Conservation (phyloP, 805 yeast genomes). For the Schwanniomyces polymorphus region DNA sequence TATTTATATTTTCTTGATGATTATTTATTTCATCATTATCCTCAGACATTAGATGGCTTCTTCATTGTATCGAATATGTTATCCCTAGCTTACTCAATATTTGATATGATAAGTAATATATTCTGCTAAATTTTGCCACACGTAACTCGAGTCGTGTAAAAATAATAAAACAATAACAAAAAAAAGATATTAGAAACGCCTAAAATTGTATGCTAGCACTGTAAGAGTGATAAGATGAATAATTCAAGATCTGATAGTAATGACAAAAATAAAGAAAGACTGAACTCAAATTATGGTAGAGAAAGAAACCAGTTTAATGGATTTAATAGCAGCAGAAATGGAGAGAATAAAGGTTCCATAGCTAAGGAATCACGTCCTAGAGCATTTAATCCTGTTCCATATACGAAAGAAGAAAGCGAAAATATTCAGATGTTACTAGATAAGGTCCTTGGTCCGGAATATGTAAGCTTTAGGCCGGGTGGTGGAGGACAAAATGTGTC, state of each 20-base stretch:
- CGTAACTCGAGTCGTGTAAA: neutral
- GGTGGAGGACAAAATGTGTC: conserved; percentile 70
- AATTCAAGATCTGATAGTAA: neutral
- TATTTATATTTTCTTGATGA: too few relatives aligned
- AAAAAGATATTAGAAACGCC: neutral
- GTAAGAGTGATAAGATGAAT: neutral
- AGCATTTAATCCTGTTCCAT: conserved; percentile 22
- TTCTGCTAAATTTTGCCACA: neutral
- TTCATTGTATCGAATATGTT: neutral
- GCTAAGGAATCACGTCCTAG: neutral
- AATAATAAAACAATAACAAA: neutral
- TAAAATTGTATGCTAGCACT: neutral
- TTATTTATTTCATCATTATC: too few relatives aligned
- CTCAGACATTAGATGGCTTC: neutral
- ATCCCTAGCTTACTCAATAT: neutral
- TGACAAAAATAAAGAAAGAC: neutral
- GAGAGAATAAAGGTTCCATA: neutral
- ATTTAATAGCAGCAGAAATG: neutral
- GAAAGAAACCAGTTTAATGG: neutral
- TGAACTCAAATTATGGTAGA: neutral
- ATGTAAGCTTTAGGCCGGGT: conserved; percentile 72
- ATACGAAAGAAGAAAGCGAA: conserved; percentile 31
- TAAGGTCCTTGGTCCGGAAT: conserved; percentile 69
- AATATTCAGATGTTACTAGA: conserved; percentile 33
- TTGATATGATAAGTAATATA: too few relatives aligned